phyloP scores from a whole-genome alignment of 2,329 filamentous ascomycete species.

The Fusarium ramigenum region DNA sequence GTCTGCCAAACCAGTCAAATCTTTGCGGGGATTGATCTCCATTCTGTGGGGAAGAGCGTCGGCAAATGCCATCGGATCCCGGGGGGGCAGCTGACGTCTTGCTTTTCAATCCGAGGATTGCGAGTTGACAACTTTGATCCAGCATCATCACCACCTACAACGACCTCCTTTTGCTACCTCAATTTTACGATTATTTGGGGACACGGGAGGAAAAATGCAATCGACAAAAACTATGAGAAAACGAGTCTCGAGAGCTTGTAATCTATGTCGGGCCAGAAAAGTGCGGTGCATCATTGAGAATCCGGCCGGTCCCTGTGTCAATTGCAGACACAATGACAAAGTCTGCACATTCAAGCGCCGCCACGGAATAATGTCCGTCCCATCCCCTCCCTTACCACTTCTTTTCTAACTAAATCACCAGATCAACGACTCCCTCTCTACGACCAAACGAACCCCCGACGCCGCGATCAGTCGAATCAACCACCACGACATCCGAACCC shows the following conservation, averaged over 20 bases:
- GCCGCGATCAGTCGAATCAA: neutral
- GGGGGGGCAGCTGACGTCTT: neutral
- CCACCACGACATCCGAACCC: neutral
- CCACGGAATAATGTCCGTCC: slow-evolving; percentile 25
- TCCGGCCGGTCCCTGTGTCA: slow-evolving; percentile 36
- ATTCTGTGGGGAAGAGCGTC: slow-evolving; percentile 22
- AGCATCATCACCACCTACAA: neutral
- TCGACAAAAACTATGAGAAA: slow-evolving; percentile 24
- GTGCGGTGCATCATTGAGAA: slow-evolving; percentile 40
- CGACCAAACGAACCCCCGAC: slow-evolving; percentile 4
- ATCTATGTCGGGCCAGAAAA: slow-evolving; percentile 37
- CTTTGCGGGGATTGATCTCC: slow-evolving; percentile 7
- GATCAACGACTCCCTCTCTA: neutral
- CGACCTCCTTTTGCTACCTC: too few species aligned
- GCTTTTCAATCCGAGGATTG: slow-evolving; percentile 17
- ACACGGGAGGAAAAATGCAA: neutral
- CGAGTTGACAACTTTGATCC: neutral
- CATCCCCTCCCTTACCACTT: accelerated
- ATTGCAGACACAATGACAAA: slow-evolving; percentile 40
- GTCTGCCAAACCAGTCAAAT: neutral
- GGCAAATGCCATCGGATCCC: slow-evolving; percentile 29
- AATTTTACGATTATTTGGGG: too few species aligned
- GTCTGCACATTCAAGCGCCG: slow-evolving; percentile 35
- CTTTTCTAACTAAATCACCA: neutral
- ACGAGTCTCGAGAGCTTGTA: slow-evolving; percentile 35